phyloP scores from a whole-genome alignment of 2,329 filamentous ascomycete species.

The Pestalotiopsis sp. region DNA sequence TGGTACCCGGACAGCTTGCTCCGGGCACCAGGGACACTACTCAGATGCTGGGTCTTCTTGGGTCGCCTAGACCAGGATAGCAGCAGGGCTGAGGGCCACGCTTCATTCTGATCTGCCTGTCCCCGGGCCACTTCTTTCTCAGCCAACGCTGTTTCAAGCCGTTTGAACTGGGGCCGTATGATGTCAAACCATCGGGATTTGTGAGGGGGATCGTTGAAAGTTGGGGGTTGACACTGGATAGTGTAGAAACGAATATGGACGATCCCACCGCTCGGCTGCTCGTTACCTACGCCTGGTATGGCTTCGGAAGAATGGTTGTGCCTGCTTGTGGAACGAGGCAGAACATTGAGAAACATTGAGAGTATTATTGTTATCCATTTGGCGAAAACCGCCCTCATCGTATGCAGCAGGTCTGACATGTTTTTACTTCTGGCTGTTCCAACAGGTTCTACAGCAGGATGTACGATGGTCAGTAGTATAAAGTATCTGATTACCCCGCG shows the following conservation, averaged over 20 bases:
- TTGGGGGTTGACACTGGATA: background rate
- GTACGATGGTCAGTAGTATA: no score
- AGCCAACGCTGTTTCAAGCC: background rate
- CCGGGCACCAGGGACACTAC: background rate
- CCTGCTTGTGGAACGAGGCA: no score
- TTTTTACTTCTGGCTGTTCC: no score
- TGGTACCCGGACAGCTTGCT: constrained; percentile 1
- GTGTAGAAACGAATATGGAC: background rate
- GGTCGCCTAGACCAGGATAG: background rate
- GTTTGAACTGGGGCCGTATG: background rate
- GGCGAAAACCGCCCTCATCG: no score
- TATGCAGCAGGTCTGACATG: no score
- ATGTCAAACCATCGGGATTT: background rate
- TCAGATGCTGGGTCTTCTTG: background rate
- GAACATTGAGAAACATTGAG: no score
- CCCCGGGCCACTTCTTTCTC: background rate
- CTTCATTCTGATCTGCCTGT: background rate
- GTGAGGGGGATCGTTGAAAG: background rate
- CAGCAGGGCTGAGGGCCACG: background rate
- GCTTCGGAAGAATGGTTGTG: no score
- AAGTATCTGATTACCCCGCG: no score
- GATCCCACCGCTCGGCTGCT: background rate
- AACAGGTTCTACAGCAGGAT: no score
- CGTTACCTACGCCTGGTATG: no score
- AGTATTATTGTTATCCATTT: no score